Percentiles rank a stretch among this genome's conserved stretches.
Conservation (phyloP, 768 basidiomycete species). For the Lentinula edodes region DNA sequence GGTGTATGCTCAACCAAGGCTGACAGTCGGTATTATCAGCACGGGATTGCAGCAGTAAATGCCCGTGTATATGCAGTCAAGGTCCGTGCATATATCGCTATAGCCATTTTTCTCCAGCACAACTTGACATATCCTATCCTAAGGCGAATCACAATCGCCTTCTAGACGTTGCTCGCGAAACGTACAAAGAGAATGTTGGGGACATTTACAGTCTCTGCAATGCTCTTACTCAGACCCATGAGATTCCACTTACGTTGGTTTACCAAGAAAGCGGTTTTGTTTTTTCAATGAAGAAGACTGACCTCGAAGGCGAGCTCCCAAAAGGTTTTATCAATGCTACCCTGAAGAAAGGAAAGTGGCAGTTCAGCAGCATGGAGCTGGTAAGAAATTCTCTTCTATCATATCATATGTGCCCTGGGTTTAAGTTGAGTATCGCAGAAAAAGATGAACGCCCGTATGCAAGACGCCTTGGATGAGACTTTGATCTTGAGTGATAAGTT, state of each 20-base stretch:
- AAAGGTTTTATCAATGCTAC: conserved; percentile 65
- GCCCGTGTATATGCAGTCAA: conserved; percentile 87
- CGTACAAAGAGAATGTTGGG: conserved; percentile 87
- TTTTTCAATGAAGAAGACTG: conserved; percentile 62
- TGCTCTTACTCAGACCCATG: conserved; percentile 53
- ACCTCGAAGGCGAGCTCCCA: conserved; percentile 63
- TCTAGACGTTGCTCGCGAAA: conserved; percentile 92
- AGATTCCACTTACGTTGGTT: conserved; percentile 57
- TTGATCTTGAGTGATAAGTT: conserved; percentile 81
- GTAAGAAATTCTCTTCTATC: conserved; percentile 34
- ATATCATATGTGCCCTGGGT: background rate
- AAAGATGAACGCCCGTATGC: conserved; percentile 85
- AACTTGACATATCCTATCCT: background rate
- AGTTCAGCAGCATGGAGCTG: conserved; percentile 78
- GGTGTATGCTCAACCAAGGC: background rate
- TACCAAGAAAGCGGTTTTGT: conserved; percentile 75
- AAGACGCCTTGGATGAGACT: conserved; percentile 87
- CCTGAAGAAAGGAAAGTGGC: conserved; percentile 62
- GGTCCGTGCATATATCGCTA: conserved; percentile 23
- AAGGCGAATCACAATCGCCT: conserved; percentile 76
- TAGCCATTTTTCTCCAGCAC: background rate
- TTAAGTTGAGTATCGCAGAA: conserved; percentile 41
- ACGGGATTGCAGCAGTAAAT: conserved; percentile 69
- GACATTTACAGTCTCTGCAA: conserved; percentile 75
- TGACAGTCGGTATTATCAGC: conserved; percentile 30